Percentiles rank a stretch among this genome's conserved stretches.
Conservation (phyloP, 1,139 yeast species). For the Zygosaccharomyces sapae region DNA sequence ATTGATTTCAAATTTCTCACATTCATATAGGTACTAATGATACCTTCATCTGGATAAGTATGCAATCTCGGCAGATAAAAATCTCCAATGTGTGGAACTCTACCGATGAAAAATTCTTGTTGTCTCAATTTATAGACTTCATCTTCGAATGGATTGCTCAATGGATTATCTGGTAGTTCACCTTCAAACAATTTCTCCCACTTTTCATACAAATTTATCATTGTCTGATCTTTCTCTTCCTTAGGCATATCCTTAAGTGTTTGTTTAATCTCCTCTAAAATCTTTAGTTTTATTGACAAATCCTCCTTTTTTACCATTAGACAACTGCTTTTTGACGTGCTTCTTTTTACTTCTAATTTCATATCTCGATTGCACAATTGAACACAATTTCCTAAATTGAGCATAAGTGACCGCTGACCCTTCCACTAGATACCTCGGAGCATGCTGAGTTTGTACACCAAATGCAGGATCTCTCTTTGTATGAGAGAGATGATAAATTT, state of each 20-base stretch:
- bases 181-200: constrained; percentile 31
- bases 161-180: constrained; percentile 31
- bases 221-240: constrained; percentile 18
- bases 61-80: constrained; percentile 34
- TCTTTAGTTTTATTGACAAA: constrained; percentile 22
- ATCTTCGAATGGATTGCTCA: constrained; percentile 31
- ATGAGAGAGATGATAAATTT: constrained; percentile 36
- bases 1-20: constrained; percentile 22
- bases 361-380: constrained; percentile 25
- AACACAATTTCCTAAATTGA: constrained; percentile 28
- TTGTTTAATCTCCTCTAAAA: constrained; percentile 20
- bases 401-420: constrained; percentile 27
- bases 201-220: constrained; percentile 23
- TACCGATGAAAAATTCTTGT: constrained; percentile 34
- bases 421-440: constrained; percentile 29
- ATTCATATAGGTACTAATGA: constrained; percentile 27
- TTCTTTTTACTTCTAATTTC: constrained; percentile 33
- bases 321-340: constrained; percentile 31
- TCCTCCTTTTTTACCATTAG: constrained; percentile 31
- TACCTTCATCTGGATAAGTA: constrained; percentile 26
- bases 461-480: constrained; percentile 33
- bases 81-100: constrained; percentile 36
- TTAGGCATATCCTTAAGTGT: constrained; percentile 15
- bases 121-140: constrained; percentile 33
- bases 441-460: constrained; percentile 34